Base-by-base conservation (phyloP, 345 rosid species). In the Populus pruinosa region DNA sequence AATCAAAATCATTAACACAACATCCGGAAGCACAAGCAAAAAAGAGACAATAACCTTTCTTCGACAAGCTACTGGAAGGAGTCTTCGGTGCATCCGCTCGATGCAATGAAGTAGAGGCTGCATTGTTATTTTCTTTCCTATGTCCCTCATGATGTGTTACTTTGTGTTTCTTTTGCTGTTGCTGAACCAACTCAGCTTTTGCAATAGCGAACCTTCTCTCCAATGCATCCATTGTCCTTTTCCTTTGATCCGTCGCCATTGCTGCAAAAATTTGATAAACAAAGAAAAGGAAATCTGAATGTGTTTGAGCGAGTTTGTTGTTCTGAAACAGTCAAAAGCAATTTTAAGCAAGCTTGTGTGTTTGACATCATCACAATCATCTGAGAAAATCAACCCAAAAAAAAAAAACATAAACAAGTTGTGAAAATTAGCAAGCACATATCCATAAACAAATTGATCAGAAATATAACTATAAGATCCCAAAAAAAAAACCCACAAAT, bases 181-280 rank as follows among this genome's bases (percentile, higher is more conserved):
- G 85, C 65, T 86, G 89, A 79, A 85, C 83, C 73, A 83, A 80
- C 84, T 90, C 93, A 9, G 92, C 89, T 87, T 84, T 83, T 33
- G 89, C 91, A 61, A 73, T 77, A 21, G 85, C 89, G 67, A 87
- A 87, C 77, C 95, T 83, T 73, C 89, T 80, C 77, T 91, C 90
- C 59, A 92, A 75, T 5, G 93, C 95, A 55, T 87, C 91, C 84
- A 87, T 78, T 35, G 90, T 76, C 18, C 87, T 85, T 64, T 82
- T 84, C 71, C 81, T 86, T 78, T 87, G 90, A 23, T 73, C 67
- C 17, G 49, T n/a, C 0, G 41, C 73, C 83, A 76, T 75, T 18
- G 20, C 66, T 8, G 43, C 33, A 41, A 10, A 10, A 41, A 10
- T 0, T 13, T 47, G 5, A 14, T 47, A 13, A 47, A 47, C 50